Evolutionary conservation across 768 basidiomycete species (phyloP).

Genomic region (Russula sp.): DNA sequence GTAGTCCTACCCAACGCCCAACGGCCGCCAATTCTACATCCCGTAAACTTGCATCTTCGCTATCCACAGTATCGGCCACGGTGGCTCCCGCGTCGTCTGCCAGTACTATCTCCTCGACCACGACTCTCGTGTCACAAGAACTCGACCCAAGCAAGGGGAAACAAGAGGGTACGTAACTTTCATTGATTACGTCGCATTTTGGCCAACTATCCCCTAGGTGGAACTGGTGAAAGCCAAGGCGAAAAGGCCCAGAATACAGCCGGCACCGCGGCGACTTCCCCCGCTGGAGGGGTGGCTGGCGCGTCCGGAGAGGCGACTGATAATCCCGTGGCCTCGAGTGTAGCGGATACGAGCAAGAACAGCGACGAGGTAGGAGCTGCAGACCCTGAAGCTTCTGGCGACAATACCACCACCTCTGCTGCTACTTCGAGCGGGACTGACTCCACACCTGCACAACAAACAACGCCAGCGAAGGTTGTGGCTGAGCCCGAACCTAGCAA

Average conservation of each 20-base stretch:
- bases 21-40: not conserved
- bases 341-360: not conserved
- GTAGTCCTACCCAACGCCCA: not conserved
- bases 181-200: not conserved
- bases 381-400: not conserved
- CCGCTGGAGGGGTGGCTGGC: not conserved
- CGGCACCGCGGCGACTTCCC: not conserved
- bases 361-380: not conserved
- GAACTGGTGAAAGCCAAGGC: not conserved
- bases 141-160: not conserved
- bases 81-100: not conserved
- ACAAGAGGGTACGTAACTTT: not conserved
- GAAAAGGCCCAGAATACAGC: not conserved
- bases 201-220: not conserved
- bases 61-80: not conserved
- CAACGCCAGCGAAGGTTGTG: not conserved
- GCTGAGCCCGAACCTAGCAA: not conserved
- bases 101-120: constrained; percentile 1
- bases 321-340: not conserved
- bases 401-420: not conserved
- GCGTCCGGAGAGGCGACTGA: not conserved
- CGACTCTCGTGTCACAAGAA: constrained; percentile 7
- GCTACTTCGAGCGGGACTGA: not conserved
- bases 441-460: not conserved
- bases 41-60: not conserved